phyloP scores from a whole-genome alignment of 257 asterid species.

The Ballota nigra region DNA sequence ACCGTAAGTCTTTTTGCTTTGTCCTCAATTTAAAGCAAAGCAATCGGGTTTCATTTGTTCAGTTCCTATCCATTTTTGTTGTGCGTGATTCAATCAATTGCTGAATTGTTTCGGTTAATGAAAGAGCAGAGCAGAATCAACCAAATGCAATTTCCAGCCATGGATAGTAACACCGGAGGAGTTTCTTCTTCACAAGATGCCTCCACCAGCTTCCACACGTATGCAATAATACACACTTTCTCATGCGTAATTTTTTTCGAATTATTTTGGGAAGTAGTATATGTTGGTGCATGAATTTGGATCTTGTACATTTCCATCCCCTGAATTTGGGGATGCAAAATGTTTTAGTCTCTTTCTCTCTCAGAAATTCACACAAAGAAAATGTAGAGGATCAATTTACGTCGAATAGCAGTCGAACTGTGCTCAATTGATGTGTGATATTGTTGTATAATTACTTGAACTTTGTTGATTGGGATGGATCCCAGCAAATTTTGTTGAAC shows the following conservation, averaged over 20 bases:
- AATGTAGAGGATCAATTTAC: not conserved
- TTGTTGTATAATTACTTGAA: not conserved
- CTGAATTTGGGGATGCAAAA: too few species aligned
- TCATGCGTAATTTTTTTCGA: not conserved
- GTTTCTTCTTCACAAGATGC: slow-evolving; percentile 37
- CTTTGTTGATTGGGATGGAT: not conserved
- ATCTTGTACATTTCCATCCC: too few species aligned
- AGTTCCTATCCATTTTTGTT: not conserved
- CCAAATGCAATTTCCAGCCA: slow-evolving; percentile 47
- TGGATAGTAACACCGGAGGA: slow-evolving; percentile 25
- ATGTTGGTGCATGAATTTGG: too few species aligned
- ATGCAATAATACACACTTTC: not conserved
- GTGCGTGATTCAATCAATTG: not conserved
- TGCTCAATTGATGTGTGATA: not conserved
- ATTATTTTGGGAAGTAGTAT: too few species aligned
- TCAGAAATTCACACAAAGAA: not conserved
- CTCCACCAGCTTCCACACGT: slow-evolving; percentile 41
- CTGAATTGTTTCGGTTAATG: slow-evolving; percentile 13
- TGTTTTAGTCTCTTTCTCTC: not conserved
- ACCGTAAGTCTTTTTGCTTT: slow-evolving; percentile 37
- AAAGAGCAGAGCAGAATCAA: slow-evolving; percentile 44
- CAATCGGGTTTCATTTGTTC: not conserved
- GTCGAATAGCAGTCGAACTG: not conserved
- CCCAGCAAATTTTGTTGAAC: not conserved
- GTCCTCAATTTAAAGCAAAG: slow-evolving; percentile 12